A percentile compares a stretch with the other conserved stretches of the same genome.
phyloP scores from a whole-genome alignment of 805 yeast genomes.

The Wickerhamiella nectarea region DNA sequence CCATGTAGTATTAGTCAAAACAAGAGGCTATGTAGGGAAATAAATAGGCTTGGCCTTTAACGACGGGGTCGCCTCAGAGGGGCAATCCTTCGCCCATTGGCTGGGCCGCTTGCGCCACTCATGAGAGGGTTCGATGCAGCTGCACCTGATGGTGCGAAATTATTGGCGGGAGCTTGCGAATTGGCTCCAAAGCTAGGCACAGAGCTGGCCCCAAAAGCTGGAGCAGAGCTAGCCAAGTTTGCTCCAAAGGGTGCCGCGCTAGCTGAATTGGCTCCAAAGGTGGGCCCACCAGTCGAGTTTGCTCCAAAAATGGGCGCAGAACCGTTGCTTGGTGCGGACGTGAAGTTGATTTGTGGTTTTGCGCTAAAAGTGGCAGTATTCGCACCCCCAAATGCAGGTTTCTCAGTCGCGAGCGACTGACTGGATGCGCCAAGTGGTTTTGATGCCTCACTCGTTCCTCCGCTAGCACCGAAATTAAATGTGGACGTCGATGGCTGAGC shows the following conservation, averaged over 20 bases:
- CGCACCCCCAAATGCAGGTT: too few relatives aligned
- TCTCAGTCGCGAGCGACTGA: too few relatives aligned
- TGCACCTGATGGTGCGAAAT: background rate
- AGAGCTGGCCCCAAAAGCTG: constrained; percentile 5
- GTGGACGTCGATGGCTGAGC: background rate
- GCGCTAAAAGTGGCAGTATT: background rate
- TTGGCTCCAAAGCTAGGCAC: background rate
- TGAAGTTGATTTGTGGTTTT: background rate
- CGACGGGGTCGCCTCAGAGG: background rate
- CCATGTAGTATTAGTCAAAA: background rate
- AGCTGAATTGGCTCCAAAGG: background rate
- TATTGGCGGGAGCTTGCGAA: background rate
- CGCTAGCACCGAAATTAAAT: background rate
- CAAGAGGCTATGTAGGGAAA: background rate
- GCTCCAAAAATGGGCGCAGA: too few relatives aligned
- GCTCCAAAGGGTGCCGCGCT: too few relatives aligned
- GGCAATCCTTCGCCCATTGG: background rate
- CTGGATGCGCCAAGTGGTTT: too few relatives aligned
- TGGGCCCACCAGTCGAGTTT: background rate
- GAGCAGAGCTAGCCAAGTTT: background rate
- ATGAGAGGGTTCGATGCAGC: background rate
- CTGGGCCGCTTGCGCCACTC: background rate
- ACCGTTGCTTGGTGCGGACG: too few relatives aligned
- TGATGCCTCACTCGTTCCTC: background rate
- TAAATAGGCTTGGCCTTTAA: background rate